These are phyloP conservation scores for Penicillium angulare DNA, from an alignment of 495 filamentous ascomycete species.

Conservation along the genomic window DNA sequence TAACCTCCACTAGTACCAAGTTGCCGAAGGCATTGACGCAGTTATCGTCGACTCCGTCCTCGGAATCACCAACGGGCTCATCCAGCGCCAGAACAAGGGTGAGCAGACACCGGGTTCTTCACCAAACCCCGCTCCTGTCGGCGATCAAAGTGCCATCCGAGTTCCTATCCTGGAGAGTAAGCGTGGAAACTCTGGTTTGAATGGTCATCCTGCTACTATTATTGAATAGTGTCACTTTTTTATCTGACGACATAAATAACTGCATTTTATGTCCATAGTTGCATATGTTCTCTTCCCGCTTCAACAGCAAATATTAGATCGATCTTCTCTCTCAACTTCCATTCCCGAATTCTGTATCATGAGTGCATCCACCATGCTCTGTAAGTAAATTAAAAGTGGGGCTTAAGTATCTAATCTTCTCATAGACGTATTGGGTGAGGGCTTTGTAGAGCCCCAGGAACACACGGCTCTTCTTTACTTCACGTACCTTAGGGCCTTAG, in stretches of 20 bases:
- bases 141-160: slow-evolving; percentile 20
- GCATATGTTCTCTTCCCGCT: slow-evolving; percentile 15
- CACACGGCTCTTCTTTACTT: too few relatives aligned
- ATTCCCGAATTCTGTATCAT: too few relatives aligned
- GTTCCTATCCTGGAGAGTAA: slow-evolving; percentile 34
- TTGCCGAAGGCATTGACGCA: slow-evolving; percentile 91
- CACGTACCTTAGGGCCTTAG: too few relatives aligned
- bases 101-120: slow-evolving; percentile 30
- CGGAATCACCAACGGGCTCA: slow-evolving; percentile 72
- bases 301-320: slow-evolving; percentile 24
- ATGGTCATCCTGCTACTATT: slow-evolving; percentile 4
- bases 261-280: slow-evolving; percentile 22
- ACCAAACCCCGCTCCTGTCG: slow-evolving; percentile 19
- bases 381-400: too few relatives aligned
- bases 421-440: too few relatives aligned
- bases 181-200: slow-evolving; percentile 9
- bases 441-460: too few relatives aligned
- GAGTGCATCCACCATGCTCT: too few relatives aligned
- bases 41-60: slow-evolving; percentile 95
- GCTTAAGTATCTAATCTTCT: too few relatives aligned
- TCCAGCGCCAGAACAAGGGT: slow-evolving; percentile 36
- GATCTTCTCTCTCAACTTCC: too few relatives aligned
- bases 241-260: slow-evolving; percentile 8
- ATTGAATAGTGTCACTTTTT: neutral
- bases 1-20: slow-evolving; percentile 63